Conservation (phyloP, 768 basidiomycete species). For the Cubamyces sp. region DNA sequence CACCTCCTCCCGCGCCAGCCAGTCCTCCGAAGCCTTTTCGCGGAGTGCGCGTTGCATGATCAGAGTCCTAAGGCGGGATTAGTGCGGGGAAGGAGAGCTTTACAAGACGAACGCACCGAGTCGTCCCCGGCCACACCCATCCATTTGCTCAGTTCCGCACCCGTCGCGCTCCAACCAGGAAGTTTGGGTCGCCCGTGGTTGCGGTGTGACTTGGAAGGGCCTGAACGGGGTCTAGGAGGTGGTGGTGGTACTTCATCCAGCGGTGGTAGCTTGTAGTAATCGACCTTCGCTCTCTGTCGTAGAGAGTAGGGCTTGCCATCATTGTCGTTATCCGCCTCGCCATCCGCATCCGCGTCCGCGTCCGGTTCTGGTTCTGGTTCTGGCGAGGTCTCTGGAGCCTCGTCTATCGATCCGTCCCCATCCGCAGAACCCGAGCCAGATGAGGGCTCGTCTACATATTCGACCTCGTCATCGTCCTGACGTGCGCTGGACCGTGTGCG, state of each 20-base stretch:
- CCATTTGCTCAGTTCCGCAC: constrained; percentile 77
- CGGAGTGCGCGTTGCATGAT: constrained; percentile 66
- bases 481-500: constrained; percentile 32
- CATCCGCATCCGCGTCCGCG: constrained; percentile 47
- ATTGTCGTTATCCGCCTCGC: constrained; percentile 47
- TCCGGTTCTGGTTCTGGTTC: constrained; percentile 44
- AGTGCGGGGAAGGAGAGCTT: background rate
- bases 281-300: constrained; percentile 66
- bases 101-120: constrained; percentile 45
- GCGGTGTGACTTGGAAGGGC: constrained; percentile 22
- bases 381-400: constrained; percentile 47
- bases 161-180: constrained; percentile 78
- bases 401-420: constrained; percentile 61
- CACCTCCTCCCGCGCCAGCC: constrained; percentile 45
- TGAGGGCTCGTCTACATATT: constrained; percentile 53
- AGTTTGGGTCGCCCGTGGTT: constrained; percentile 47
- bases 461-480: constrained; percentile 51
- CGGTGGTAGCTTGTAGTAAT: constrained; percentile 83
- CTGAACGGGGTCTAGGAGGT: constrained; percentile 41
- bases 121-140: constrained; percentile 77
- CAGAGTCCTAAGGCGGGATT: constrained; percentile 62
- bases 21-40: constrained; percentile 62
- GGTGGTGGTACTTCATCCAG: constrained; percentile 66
- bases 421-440: constrained; percentile 48
- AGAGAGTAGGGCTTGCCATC: constrained; percentile 68